Base-by-base conservation (phyloP, 2,329 filamentous ascomycete species). In the Epicoccum sorghinum region DNA sequence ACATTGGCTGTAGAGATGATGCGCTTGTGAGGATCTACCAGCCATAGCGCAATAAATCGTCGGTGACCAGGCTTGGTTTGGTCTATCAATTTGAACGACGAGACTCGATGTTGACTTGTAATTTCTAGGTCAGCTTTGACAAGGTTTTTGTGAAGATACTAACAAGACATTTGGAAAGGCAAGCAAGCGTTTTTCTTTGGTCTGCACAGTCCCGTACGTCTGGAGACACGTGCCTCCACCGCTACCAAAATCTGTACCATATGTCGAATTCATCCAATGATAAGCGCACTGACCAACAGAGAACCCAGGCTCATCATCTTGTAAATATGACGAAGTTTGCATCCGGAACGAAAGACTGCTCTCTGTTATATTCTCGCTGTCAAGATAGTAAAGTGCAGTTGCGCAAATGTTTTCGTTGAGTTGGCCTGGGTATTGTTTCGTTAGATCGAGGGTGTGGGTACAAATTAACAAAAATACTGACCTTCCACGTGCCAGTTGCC, bases 361-460 rank as follows among this genome's bases (percentile, higher is more conserved):
- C 13, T 42, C 76, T 0, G 80, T 81, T 47, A 88, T 80, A 66
- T 89, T 89, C 0, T 84, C 78, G 37, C 67, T 73, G 53, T 86
- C 82, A 60, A 84, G 85, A 67, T 86, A 86, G 69, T 85, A 86
- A 22, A 89, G 73, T 0, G 85, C 83, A 0, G 84, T 85, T 0
- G 85, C 83, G 57, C 80, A 81, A 32, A 89, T 87, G 57, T 82
- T 83, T 69, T 89, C 86, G 59, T 89, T 89, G 69, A 74, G 57
- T 32, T 58, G 56, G 3, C 33, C 33, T 35, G 12, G 7, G 3
- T 29, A 29, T 29, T 29, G 27, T 29, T 29, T 29, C 1, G 27
- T 29, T 29, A 29, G 27, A 29, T 3, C 9, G 27, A 29, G 6
- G 9, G 3, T 29, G 27, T 29, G 27, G 9, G 9, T 12, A 13